Percentiles rank a stretch among this genome's conserved stretches.
Evolutionary conservation across 2,329 filamentous ascomycete genomes (phyloP).

Genomic region (Diaporthe aspalathi): DNA sequence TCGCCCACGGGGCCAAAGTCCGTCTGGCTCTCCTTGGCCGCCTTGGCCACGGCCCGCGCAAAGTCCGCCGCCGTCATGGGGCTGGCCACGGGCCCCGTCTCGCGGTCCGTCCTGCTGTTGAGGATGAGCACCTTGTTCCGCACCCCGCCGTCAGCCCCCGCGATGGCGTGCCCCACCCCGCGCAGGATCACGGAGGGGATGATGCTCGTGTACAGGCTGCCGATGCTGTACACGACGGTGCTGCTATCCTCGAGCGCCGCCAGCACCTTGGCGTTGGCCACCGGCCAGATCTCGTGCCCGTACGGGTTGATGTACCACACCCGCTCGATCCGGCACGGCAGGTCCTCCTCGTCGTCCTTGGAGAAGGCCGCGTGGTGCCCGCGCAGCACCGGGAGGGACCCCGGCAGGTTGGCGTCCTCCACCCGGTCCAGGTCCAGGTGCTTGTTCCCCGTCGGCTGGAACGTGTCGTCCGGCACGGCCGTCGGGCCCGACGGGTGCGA

Average conservation of each 20-base stretch:
- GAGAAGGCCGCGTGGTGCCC: constrained; percentile 83
- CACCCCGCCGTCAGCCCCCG: constrained; percentile 47
- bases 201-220: constrained; percentile 91
- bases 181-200: constrained; percentile 84
- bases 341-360: constrained; percentile 79
- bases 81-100: constrained; percentile 77
- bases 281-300: constrained; percentile 91
- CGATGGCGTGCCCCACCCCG: constrained; percentile 75
- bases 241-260: constrained; percentile 72
- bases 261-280: constrained; percentile 84
- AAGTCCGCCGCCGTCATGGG: constrained; percentile 85
- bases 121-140: constrained; percentile 84
- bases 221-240: constrained; percentile 89
- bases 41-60: constrained; percentile 80
- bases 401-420: constrained; percentile 84
- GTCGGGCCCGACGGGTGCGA: constrained; percentile 82
- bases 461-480: constrained; percentile 53
- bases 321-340: constrained; percentile 80
- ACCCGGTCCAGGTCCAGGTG: constrained; percentile 70
- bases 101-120: constrained; percentile 86
- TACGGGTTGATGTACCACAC: constrained; percentile 99
- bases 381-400: constrained; percentile 82
- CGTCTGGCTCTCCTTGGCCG: constrained; percentile 75
- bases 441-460: constrained; percentile 49
- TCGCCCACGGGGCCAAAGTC: constrained; percentile 48